These are phyloP conservation scores for Bocquillonia castaneifolia DNA, from an alignment of 441 rosid species.

Conservation along the genomic window DNA sequence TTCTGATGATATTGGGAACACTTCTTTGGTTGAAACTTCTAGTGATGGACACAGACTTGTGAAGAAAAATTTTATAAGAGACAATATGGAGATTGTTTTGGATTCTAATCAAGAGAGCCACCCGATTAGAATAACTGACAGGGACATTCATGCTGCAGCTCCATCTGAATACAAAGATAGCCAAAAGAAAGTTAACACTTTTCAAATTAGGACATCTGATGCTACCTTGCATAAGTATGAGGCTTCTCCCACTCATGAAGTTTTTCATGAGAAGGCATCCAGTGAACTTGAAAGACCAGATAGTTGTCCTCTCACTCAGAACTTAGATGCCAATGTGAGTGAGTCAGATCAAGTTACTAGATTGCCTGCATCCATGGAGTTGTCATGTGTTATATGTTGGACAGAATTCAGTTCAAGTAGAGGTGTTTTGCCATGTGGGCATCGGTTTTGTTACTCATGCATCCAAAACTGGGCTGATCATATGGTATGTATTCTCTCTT, in stretches of 20 bases:
- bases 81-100: constrained; percentile 28
- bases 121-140: constrained; percentile 21
- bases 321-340: constrained; percentile 20
- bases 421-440: constrained; percentile 89
- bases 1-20: constrained; percentile 32
- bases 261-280: constrained; percentile 17
- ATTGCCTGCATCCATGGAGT: constrained; percentile 36
- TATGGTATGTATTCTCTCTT: constrained; percentile 43
- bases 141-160: neutral
- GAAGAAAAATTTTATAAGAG: constrained; percentile 37
- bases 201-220: constrained; percentile 37
- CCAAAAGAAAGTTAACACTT: constrained; percentile 17
- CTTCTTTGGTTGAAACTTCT: constrained; percentile 36
- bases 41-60: constrained; percentile 40
- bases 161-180: constrained; percentile 22
- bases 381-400: constrained; percentile 92
- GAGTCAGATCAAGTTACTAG: constrained; percentile 25
- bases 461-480: constrained; percentile 77
- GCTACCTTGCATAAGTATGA: constrained; percentile 18
- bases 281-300: constrained; percentile 22
- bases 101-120: constrained; percentile 46
- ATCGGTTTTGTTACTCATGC: constrained; percentile 91
- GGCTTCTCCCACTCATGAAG: constrained; percentile 26
- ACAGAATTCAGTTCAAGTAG: constrained; percentile 83
- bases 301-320: constrained; percentile 22